A percentile compares a stretch with the other conserved stretches of the same genome.
phyloP scores from a whole-genome alignment of 805 yeast species.

The Candida alai region DNA sequence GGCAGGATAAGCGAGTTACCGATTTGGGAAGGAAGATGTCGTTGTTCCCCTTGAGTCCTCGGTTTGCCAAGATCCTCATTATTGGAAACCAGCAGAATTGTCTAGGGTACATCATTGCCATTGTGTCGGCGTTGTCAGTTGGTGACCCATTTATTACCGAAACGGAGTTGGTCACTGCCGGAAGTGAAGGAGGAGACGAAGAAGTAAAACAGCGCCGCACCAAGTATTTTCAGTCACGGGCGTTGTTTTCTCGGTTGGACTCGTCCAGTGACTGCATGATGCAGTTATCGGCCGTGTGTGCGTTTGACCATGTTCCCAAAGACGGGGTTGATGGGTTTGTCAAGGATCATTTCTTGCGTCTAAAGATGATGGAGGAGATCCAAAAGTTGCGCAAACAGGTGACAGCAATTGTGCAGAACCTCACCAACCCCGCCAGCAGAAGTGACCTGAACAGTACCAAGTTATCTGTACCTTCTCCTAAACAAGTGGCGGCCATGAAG shows the following conservation, averaged over 20 bases:
- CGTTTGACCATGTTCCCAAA: slow-evolving; percentile 68
- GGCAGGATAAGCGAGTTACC: slow-evolving; percentile 53
- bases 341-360: slow-evolving; percentile 62
- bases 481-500: slow-evolving; percentile 73
- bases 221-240: slow-evolving; percentile 55
- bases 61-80: slow-evolving; percentile 85
- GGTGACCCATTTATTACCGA: slow-evolving; percentile 86
- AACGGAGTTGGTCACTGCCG: slow-evolving; percentile 62
- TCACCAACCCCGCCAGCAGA: slow-evolving; percentile 46
- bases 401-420: slow-evolving; percentile 58
- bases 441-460: slow-evolving; percentile 48
- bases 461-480: slow-evolving; percentile 62
- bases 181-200: slow-evolving; percentile 29
- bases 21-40: slow-evolving; percentile 83
- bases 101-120: slow-evolving; percentile 82
- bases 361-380: slow-evolving; percentile 83
- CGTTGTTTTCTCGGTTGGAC: slow-evolving; percentile 65
- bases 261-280: slow-evolving; percentile 70
- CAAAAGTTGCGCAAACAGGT: slow-evolving; percentile 76
- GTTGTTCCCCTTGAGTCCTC: slow-evolving; percentile 86
- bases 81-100: slow-evolving; percentile 86
- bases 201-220: slow-evolving; percentile 39
- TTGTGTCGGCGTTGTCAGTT: slow-evolving; percentile 88
- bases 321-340: slow-evolving; percentile 47
- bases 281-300: slow-evolving; percentile 79